Evolutionary conservation across 805 yeast species (phyloP), one percentile per base, ranked within the genome.

Genomic region (Nakazawaea siamensis): DNA sequence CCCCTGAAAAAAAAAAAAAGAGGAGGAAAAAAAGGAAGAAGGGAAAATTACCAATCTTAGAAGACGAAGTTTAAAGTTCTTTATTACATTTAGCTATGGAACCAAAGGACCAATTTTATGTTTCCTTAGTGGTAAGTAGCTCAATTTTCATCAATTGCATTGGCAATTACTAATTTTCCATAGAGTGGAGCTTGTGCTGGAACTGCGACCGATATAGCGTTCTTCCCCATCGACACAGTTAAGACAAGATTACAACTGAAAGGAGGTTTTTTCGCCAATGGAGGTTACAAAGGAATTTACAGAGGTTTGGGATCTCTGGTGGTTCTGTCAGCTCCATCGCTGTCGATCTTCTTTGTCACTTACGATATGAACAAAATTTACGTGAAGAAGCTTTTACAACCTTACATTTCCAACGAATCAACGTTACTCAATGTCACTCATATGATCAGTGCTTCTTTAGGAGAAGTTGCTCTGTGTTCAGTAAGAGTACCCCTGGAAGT

Each of bases 401-500:
- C 31, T 1, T 35, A 48, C n/a, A 41, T 57, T 20, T 29, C 42
- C 11, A 49, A 52, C 38, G 50, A 49, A 32, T 35, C 38, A 60
- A 46, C 48, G 43, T 50, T 39, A 49, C 60, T 33, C 55, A 65
- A 72, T 0, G 21, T 66, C 1, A 69, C 80, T 2, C 97, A 92
- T 50, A 92, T 92, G 97, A 40, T 73, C 2, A 66, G 92, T 17
- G 95, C 97, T 1, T 80, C 94, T 1, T 50, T 77, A 11, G 98
- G 98, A 38, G 99, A 92, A 52, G 66, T 87, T 12, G 80, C 92
- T 1, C 98, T 98, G 0, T 92, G 99, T 55, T 58, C 80, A 39
- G 92, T 92, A 2, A 67, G 99, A 39, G 99, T 92, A 1, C 99
- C 99, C 0, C 94, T 95, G 0, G 99, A 92, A 53, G 94, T 92